Percentiles rank a stretch among this genome's conserved stretches.
These are phyloP conservation scores for Cladosporium sp. DNA, from an alignment of 2,329 filamentous ascomycete species.

Conservation along the genomic window DNA sequence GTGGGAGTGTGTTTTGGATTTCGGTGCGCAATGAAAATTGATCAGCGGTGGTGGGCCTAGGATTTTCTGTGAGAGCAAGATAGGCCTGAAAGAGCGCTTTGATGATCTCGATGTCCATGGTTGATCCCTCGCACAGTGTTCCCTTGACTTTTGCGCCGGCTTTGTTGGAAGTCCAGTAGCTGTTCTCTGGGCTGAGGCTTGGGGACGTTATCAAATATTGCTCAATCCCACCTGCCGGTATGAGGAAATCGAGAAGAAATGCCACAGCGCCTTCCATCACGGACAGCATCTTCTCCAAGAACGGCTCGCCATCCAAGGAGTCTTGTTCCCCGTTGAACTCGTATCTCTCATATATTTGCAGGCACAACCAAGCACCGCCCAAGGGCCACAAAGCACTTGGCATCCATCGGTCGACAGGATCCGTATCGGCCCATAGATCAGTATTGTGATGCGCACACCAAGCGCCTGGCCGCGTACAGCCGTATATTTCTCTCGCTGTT, in stretches of 20 bases:
- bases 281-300: background rate
- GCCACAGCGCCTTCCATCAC: background rate
- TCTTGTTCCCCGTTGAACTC: background rate
- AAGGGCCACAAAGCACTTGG: slow-evolving; percentile 33
- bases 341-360: slow-evolving; percentile 18
- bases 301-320: background rate
- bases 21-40: background rate
- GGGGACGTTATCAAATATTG: background rate
- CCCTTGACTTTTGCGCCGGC: background rate
- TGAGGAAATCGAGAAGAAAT: background rate
- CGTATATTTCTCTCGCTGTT: background rate
- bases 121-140: background rate
- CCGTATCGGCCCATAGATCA: slow-evolving; percentile 33
- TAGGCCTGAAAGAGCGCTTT: background rate
- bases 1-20: background rate
- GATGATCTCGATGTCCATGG: background rate
- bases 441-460: slow-evolving; percentile 35
- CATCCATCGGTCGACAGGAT: slow-evolving; percentile 29
- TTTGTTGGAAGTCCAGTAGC: background rate
- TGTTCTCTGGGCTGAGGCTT: background rate
- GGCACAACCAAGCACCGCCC: slow-evolving; percentile 34
- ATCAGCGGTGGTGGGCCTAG: background rate
- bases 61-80: background rate
- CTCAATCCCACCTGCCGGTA: background rate
- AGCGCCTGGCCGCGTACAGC: slow-evolving; percentile 24